Evolutionary conservation across 805 yeast genomes (phyloP), one percentile per base, ranked within the genome.

Genomic region (Yarrowia sp.): DNA sequence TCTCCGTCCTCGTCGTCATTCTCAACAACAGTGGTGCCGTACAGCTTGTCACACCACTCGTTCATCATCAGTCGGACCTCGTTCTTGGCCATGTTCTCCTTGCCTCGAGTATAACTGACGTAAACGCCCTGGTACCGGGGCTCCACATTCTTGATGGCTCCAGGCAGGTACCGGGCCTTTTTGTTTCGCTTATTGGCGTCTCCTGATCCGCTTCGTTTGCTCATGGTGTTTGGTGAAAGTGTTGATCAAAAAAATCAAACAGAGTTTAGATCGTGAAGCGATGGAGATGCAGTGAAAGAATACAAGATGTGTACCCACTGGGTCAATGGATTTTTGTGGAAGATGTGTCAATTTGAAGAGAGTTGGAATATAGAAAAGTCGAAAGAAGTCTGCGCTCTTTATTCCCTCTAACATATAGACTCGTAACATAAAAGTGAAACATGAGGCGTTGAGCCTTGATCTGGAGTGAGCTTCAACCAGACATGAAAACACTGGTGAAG

Each of bases 51-150:
- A 13, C 47, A 74, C 39, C 70, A 76, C 76, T 87, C 91, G 61
- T 79, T 78, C 49, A 92, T 82, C 10, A 91, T 74, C 68, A 80
- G 76, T 70, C 84, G 81, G 72, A 92, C 78, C 75, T 92, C 98
- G 70, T 86, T 86, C n/a, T 88, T 83, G 69, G 96, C 91, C 66
- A 84, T 86, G 66, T 83, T 83, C 76, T 95, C 99, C 69, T 88
- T 86, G 44, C 89, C 89, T 72, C 97, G 83, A 61, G 86, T 85
- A 77, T 98, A 94, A 0, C 98, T 90, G 13, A 92, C 97, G 77
- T 90, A 95, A 0, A 95, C 82, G 0, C 99, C 99, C 44, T 88
- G 80, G 67, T 95, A 90, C 46, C 89, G 89, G 0, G 97, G 97
- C 73, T 93, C 97, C 19, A 93, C 77, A 66, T 71, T 69, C 50